Evolutionary conservation across 2,329 filamentous ascomycete species (phyloP).

Genomic region (Aureobasidium vineae): DNA sequence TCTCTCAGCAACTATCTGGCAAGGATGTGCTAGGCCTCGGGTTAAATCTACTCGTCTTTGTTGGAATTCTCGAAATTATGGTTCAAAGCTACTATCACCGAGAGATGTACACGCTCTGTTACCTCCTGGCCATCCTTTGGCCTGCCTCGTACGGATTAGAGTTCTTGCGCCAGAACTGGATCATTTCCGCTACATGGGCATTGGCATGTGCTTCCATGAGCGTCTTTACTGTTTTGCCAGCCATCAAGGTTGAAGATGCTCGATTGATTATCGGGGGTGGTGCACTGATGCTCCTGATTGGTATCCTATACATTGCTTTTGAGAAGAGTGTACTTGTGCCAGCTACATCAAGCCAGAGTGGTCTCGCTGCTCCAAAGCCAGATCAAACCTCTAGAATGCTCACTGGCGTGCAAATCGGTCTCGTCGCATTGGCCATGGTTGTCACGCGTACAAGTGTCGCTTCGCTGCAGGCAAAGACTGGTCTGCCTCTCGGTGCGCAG

Average conservation of each 20-base stretch:
- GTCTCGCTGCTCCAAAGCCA: conserved; percentile 35
- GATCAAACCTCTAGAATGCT: conserved; percentile 58
- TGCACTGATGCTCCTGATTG: conserved; percentile 70
- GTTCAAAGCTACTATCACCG: conserved; percentile 87
- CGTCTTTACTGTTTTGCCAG: conserved; percentile 82
- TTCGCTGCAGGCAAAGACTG: conserved; percentile 79
- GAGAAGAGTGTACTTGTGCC: conserved; percentile 62
- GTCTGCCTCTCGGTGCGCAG: conserved; percentile 84
- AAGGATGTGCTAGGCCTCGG: conserved; percentile 58
- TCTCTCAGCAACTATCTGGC: conserved; percentile 67
- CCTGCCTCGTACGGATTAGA: conserved; percentile 68
- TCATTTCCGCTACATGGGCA: conserved; percentile 69
- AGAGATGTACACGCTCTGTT: conserved; percentile 80
- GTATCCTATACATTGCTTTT: conserved; percentile 74
- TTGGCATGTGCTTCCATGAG: conserved; percentile 81
- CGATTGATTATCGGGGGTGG: conserved; percentile 73
- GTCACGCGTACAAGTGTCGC: conserved; percentile 84
- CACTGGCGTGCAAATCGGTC: conserved; percentile 64
- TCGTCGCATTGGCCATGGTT: conserved; percentile 75
- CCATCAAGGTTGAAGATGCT: conserved; percentile 77
- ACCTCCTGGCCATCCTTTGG: conserved; percentile 73
- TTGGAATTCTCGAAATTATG: conserved; percentile 75
- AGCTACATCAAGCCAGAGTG: conserved; percentile 39
- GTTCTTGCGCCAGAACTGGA: conserved; percentile 66
- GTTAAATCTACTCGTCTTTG: conserved; percentile 64